Conservation (phyloP, 2,329 filamentous ascomycete species). For the Exutisphaerella laricina region DNA sequence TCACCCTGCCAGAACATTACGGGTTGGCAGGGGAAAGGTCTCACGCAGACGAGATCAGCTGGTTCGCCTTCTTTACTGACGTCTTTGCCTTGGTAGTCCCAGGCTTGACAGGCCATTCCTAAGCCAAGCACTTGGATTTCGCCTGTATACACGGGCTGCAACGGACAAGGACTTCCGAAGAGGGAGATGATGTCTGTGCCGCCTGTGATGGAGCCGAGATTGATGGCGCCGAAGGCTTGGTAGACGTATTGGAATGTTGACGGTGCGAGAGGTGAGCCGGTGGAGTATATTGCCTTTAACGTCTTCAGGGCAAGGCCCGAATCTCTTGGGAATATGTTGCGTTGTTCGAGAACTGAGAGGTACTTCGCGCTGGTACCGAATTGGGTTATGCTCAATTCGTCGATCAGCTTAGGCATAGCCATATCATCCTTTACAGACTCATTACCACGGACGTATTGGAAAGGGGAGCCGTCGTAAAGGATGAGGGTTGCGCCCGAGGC, state of each 20-base stretch:
- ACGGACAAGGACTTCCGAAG: slow-evolving; percentile 73
- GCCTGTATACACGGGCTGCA: slow-evolving; percentile 46
- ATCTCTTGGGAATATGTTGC: slow-evolving; percentile 54
- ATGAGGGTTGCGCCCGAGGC: slow-evolving; percentile 77
- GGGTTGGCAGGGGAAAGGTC: slow-evolving; percentile 85
- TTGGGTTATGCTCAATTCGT: slow-evolving; percentile 76
- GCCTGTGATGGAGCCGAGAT: slow-evolving; percentile 88
- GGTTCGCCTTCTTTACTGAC: slow-evolving; percentile 60
- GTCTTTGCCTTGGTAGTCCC: slow-evolving; percentile 51
- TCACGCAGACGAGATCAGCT: slow-evolving; percentile 81
- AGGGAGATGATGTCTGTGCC: slow-evolving; percentile 96
- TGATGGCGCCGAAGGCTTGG: slow-evolving; percentile 73
- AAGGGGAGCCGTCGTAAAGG: slow-evolving; percentile 89
- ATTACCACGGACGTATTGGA: slow-evolving; percentile 50
- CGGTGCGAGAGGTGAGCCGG: slow-evolving; percentile 83
- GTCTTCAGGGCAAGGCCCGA: slow-evolving; percentile 53
- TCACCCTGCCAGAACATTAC: slow-evolving; percentile 82
- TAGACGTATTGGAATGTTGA: slow-evolving; percentile 93
- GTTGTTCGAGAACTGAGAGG: slow-evolving; percentile 82
- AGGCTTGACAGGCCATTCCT: slow-evolving; percentile 48
- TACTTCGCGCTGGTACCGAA: slow-evolving; percentile 96
- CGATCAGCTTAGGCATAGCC: slow-evolving; percentile 75
- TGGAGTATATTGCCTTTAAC: slow-evolving; percentile 85
- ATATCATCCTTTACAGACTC: slow-evolving; percentile 61
- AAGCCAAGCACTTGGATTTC: slow-evolving; percentile 48